Evolutionary conservation across 495 filamentous ascomycete species (phyloP).

Genomic region (Bacidia gigantensis): DNA sequence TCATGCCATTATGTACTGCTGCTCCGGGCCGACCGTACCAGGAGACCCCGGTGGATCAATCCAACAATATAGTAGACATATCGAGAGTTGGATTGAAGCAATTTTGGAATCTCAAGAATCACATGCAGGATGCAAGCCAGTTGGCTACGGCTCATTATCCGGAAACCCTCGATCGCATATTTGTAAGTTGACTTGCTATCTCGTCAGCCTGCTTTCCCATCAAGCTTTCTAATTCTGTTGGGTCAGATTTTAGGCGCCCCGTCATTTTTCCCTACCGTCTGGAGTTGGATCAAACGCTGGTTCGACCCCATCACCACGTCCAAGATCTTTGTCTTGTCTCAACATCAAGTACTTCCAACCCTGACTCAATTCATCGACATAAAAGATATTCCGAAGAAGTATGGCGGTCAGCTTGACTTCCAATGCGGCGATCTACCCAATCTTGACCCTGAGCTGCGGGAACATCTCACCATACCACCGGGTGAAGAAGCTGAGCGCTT

Average conservation of each 20-base stretch:
- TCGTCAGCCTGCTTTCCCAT: not conserved
- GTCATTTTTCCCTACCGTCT: conserved; percentile 82
- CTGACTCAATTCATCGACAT: conserved; percentile 69
- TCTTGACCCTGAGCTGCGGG: conserved; percentile 34
- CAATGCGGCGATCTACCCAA: conserved; percentile 58
- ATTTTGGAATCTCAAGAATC: conserved; percentile 81
- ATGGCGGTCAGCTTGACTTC: conserved; percentile 74
- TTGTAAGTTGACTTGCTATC: conserved; percentile 35
- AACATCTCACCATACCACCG: conserved; percentile 6
- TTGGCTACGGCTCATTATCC: conserved; percentile 88
- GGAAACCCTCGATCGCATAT: conserved; percentile 77
- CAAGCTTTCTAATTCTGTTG: not conserved
- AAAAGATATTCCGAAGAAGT: conserved; percentile 65
- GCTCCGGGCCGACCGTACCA: conserved; percentile 53
- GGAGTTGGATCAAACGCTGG: conserved; percentile 93
- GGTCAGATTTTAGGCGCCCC: conserved; percentile 72
- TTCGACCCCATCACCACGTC: conserved; percentile 86
- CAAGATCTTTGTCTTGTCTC: conserved; percentile 78
- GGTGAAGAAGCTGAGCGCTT: conserved; percentile 3
- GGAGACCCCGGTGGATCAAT: conserved; percentile 66
- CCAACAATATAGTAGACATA: conserved; percentile 83
- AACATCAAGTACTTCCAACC: conserved; percentile 55
- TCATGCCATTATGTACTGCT: conserved; percentile 66
- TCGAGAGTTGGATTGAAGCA: conserved; percentile 71
- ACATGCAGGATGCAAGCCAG: conserved; percentile 80